A percentile compares a stretch with the other conserved stretches of the same genome.
phyloP scores from a whole-genome alignment of 345 rosid genomes.

The Gossypium rotundifolium region DNA sequence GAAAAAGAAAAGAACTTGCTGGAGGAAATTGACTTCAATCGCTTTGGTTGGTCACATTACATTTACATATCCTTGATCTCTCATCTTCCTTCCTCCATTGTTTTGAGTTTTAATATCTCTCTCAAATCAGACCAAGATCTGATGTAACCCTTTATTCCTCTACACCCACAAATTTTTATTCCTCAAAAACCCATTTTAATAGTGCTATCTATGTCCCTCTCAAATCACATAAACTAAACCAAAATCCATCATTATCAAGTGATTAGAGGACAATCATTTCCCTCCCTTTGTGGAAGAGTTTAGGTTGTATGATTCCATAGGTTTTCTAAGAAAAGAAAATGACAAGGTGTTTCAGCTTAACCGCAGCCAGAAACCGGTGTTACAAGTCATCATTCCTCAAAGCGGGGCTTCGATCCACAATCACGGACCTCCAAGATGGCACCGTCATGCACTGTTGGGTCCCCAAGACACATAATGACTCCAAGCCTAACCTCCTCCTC shows the following conservation, averaged over 20 bases:
- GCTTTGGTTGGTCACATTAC: not conserved
- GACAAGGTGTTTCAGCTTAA: conserved; percentile 66
- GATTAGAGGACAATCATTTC: not conserved
- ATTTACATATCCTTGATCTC: not conserved
- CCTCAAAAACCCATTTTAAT: too few relatives aligned
- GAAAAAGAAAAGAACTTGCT: not conserved
- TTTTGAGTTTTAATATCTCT: not conserved
- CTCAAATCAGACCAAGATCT: not conserved
- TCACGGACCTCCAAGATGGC: conserved; percentile 64
- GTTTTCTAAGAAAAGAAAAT: conserved; percentile 12
- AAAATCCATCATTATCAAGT: not conserved
- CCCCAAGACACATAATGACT: conserved; percentile 34
- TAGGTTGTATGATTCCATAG: not conserved
- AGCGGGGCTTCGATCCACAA: conserved; percentile 52
- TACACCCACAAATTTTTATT: not conserved
- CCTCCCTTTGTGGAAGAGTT: not conserved
- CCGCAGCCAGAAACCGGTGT: conserved; percentile 44
- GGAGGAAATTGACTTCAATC: not conserved
- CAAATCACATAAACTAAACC: not conserved
- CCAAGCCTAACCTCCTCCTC: conserved; percentile 61
- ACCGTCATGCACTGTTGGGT: conserved; percentile 83
- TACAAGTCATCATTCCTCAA: conserved; percentile 36
- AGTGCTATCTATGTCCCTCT: not conserved
- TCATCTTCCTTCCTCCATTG: too few relatives aligned
- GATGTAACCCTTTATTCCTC: not conserved